A percentile compares a stretch with the other conserved stretches of the same genome.
These are phyloP conservation scores for Phaeotremella skinneri DNA, from an alignment of 768 basidiomycete species.

Conservation along the genomic window DNA sequence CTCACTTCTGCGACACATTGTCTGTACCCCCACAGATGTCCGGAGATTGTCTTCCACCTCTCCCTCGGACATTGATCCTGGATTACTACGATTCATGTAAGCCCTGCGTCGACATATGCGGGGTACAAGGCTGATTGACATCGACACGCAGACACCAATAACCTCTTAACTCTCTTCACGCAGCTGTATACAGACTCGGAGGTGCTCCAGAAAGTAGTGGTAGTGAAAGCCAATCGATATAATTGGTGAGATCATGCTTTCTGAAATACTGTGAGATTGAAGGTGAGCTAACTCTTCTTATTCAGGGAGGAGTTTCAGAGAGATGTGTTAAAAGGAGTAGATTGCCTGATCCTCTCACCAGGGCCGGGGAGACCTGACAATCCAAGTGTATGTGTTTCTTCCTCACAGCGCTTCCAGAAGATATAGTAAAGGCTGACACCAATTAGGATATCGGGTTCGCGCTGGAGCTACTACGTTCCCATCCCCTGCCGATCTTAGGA, in stretches of 20 bases:
- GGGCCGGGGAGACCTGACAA: slow-evolving; percentile 51
- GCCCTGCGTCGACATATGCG: slow-evolving; percentile 1
- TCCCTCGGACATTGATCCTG: slow-evolving; percentile 49
- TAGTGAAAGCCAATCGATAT: slow-evolving; percentile 48
- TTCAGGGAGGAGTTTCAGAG: slow-evolving; percentile 38
- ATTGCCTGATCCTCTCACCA: slow-evolving; percentile 52
- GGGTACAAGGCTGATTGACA: not conserved
- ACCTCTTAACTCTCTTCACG: slow-evolving; percentile 51
- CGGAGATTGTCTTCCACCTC: slow-evolving; percentile 12
- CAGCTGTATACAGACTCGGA: slow-evolving; percentile 41
- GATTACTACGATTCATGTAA: slow-evolving; percentile 52
- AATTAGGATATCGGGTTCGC: slow-evolving; percentile 46
- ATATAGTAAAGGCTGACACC: not conserved
- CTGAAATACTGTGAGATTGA: slow-evolving; percentile 2
- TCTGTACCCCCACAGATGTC: not conserved
- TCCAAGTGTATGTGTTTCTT: slow-evolving; percentile 26
- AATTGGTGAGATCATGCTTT: slow-evolving; percentile 35
- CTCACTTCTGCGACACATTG: not conserved
- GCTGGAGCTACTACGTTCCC: slow-evolving; percentile 39
- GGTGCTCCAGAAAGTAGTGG: slow-evolving; percentile 45
- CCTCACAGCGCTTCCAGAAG: not conserved
- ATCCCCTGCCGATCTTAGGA: slow-evolving; percentile 45
- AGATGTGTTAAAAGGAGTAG: slow-evolving; percentile 43
- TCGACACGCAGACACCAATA: slow-evolving; percentile 45
- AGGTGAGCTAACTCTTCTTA: slow-evolving; percentile 4